Evolutionary conservation across 768 basidiomycete genomes (phyloP), one percentile per base, ranked within the genome.

Genomic region (Crassisporium funariophilum): DNA sequence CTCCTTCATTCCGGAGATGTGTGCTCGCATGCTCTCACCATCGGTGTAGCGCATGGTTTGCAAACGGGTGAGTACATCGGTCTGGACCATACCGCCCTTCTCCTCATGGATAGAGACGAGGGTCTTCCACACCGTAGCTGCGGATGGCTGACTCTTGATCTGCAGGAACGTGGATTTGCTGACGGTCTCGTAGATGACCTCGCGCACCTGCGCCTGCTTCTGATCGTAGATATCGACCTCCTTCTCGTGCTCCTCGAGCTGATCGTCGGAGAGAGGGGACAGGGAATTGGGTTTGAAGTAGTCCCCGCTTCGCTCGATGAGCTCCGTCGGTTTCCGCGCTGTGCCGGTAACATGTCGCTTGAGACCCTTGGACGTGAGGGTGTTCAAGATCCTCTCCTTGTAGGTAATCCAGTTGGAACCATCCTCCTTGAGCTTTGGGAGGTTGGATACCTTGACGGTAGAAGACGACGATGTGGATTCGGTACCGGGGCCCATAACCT

Each of bases 371-470:
- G 59, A 54, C 6, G 37, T 54, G 35, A 66, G 20, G 12, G 54
- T 39, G 41, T 65, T 64, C 22, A 54, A 17, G 11, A 57, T 47
- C 8, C 48, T 40, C 4, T 60, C 58, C 22, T 60, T 56, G 57
- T 66, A 68, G 12, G 38, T 60, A 1, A 49, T 27, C 65, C 66
- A 70, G 35, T 70, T 70, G 19, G 59, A 57, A 4, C 62, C 54
- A 46, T 67, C n/a, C n/a, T n/a, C n/a, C n/a, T n/a, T n/a, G n/a
- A n/a, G n/a, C n/a, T n/a, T n/a, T n/a, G n/a, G n/a, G n/a, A n/a
- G n/a, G n/a, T n/a, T n/a, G n/a, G n/a, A n/a, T n/a, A n/a, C n/a
- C n/a, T n/a, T n/a, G n/a, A n/a, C n/a, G n/a, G n/a, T n/a, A n/a
- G n/a, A n/a, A n/a, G n/a, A n/a, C n/a, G n/a, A n/a, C n/a, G n/a